Base-by-base conservation (phyloP, 2,329 filamentous ascomycete species). In the Diaporthe longicolla region DNA sequence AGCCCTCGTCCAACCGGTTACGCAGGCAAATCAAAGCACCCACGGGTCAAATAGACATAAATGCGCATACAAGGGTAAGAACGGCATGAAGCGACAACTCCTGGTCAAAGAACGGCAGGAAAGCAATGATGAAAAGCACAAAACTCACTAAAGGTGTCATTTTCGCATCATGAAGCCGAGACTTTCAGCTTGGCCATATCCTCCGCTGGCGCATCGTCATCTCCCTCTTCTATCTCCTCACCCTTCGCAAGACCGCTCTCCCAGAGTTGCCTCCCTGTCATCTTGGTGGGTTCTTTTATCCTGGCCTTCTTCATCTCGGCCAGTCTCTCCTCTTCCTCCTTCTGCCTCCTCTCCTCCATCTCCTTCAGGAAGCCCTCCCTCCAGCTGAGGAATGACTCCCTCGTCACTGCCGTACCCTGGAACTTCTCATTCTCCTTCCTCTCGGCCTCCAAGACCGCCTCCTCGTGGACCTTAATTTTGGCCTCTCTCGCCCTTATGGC, bases 341-440 rank as follows among this genome's bases (percentile, higher is more conserved):
- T 88, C 78, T 85, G 83, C 78, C 91, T 90, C 81, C 89, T 85
- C 80, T 97, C 95, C 81, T 93, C 92, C 90, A 96, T 92, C 86
- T 98, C 97, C 80, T 88, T 86, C 76, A 91, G 82, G 81, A 98
- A 99, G 13, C 83, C 89, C 52, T 92, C 92, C 72, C 94, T 89
- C 97, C 97, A 99, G 77, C 89, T 90, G 78, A 94, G 81, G 80
- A 98, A 99, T 0, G 91, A 92, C 85, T 98, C 95, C 29, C 91
- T 88, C n/a, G 92, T 98, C 26, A 99, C 97, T 43, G 91, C 88
- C 48, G 94, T 94, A 73, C 97, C 97, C 82, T 97, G 94, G 83
- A 99, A 99, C 84, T 98, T 98, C 79, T 93, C 91, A 82, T 99
- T 99, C 87, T 99, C 97, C 82, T 97, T 95, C 76, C 93, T 92